phyloP scores from a whole-genome alignment of 148 eudicot genomes.

The Silene latifolia region DNA sequence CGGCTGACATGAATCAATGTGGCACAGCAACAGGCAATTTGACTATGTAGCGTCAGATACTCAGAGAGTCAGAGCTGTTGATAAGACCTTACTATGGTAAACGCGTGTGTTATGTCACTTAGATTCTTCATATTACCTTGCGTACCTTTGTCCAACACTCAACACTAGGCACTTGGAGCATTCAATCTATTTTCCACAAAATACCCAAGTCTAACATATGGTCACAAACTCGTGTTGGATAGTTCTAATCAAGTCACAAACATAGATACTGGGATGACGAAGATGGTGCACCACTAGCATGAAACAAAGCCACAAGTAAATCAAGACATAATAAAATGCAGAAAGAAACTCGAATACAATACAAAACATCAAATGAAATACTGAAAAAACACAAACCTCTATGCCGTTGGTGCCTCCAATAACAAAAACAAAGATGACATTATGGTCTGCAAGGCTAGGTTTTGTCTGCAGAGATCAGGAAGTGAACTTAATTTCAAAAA shows the following conservation, averaged over 20 bases:
- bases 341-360: background rate
- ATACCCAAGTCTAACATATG: background rate
- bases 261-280: background rate
- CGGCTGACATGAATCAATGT: too few species aligned
- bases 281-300: constrained; percentile 9
- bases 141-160: background rate
- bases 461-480: constrained; percentile 61
- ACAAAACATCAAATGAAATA: background rate
- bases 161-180: background rate
- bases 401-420: constrained; percentile 81
- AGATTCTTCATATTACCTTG: background rate
- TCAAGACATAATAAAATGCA: background rate
- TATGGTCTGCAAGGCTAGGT: constrained; percentile 82
- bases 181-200: background rate
- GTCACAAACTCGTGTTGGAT: background rate
- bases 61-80: too few species aligned
- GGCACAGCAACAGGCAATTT: background rate
- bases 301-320: constrained; percentile 6
- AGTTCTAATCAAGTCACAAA: background rate
- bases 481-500: constrained; percentile 9
- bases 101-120: background rate
- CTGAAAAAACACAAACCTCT: constrained; percentile 50
- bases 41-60: constrained; percentile 8
- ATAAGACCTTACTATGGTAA: background rate
- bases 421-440: constrained; percentile 76